A percentile compares a stretch with the other conserved stretches of the same genome.
Evolutionary conservation across 352 stramenopile genomes (phyloP).

Genomic region (Elongisporangium undulatum): DNA sequence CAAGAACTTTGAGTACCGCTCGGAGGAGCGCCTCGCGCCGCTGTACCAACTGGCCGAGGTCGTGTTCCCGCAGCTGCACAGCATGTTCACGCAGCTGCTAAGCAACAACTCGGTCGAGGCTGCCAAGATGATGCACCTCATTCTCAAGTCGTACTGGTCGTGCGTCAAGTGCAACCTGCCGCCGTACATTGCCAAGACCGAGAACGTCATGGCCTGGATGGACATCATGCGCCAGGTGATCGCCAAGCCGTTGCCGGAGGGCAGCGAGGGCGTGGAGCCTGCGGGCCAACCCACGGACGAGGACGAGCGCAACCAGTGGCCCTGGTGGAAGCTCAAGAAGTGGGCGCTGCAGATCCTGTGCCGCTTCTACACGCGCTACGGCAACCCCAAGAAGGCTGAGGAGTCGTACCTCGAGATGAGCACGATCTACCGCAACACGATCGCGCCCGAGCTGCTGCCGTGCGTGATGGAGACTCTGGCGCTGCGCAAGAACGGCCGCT

Average conservation of each 20-base stretch:
- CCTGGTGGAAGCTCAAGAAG: conserved; percentile 99
- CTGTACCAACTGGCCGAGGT: conserved; percentile 92
- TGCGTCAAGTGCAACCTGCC: conserved; percentile 95
- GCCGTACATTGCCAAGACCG: conserved; percentile 70
- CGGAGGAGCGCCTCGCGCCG: conserved; percentile 85
- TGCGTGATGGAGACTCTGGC: conserved; percentile 90
- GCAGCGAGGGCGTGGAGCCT: conserved; percentile 69
- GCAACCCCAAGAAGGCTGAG: conserved; percentile 93
- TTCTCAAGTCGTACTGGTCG: conserved; percentile 98
- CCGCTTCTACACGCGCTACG: conserved; percentile 96
- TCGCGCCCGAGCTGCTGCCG: conserved; percentile 82
- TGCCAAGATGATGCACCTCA: conserved; percentile 92
- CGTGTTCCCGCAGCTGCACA: conserved; percentile 92
- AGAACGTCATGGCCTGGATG: conserved; percentile 92
- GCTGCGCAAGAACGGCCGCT: conserved; percentile 91
- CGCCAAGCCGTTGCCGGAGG: conserved; percentile 91
- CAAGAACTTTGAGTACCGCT: conserved; percentile 98
- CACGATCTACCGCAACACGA: conserved; percentile 90
- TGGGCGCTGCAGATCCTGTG: conserved; percentile 96
- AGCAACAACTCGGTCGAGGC: conserved; percentile 89
- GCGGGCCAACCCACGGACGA: conserved; percentile 86
- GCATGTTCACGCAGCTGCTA: conserved; percentile 86
- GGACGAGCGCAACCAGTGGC: conserved; percentile 92
- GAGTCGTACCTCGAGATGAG: conserved; percentile 91
- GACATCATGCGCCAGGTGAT: conserved; percentile 85